A percentile compares a stretch with the other conserved stretches of the same genome.
These are phyloP conservation scores for Phytophthora sp. DNA, from an alignment of 352 stramenopile genomes.

Conservation along the genomic window DNA sequence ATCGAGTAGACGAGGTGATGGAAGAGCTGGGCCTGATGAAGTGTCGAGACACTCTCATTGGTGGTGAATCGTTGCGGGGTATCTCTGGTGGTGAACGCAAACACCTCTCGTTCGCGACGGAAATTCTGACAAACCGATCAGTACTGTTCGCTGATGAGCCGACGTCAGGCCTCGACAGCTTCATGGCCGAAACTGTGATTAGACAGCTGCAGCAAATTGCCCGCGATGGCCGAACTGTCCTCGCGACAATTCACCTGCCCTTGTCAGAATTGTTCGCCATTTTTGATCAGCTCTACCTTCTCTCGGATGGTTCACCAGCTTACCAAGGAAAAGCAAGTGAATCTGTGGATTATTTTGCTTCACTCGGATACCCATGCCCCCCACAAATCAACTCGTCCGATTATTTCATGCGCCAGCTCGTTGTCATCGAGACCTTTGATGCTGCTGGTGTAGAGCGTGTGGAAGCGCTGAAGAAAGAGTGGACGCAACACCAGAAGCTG, in stretches of 20 bases:
- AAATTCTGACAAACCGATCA: slow-evolving; percentile 70
- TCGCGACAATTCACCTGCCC: slow-evolving; percentile 86
- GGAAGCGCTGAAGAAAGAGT: slow-evolving; percentile 26
- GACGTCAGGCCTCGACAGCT: slow-evolving; percentile 57
- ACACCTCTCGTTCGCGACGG: slow-evolving; percentile 78
- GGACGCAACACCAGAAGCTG: slow-evolving; percentile 15
- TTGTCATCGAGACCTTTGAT: slow-evolving; percentile 36
- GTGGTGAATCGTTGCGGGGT: slow-evolving; percentile 78
- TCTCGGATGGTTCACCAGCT: slow-evolving; percentile 30
- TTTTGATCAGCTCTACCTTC: slow-evolving; percentile 42
- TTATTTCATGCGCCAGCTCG: slow-evolving; percentile 51
- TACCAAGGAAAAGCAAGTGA: slow-evolving; percentile 43
- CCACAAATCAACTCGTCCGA: slow-evolving; percentile 42
- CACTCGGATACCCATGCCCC: slow-evolving; percentile 32
- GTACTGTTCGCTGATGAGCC: slow-evolving; percentile 87
- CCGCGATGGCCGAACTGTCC: slow-evolving; percentile 76
- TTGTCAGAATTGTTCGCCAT: slow-evolving; percentile 49
- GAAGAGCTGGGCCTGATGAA: slow-evolving; percentile 57
- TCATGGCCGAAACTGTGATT: slow-evolving; percentile 54
- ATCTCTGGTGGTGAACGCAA: slow-evolving; percentile 82
- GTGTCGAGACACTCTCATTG: slow-evolving; percentile 65
- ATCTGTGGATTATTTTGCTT: slow-evolving; percentile 40
- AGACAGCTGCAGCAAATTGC: slow-evolving; percentile 61
- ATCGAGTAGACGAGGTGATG: slow-evolving; percentile 53
- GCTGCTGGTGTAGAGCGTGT: slow-evolving; percentile 21